Conservation (phyloP, 441 rosid genomes). For the Viola pubescens region DNA sequence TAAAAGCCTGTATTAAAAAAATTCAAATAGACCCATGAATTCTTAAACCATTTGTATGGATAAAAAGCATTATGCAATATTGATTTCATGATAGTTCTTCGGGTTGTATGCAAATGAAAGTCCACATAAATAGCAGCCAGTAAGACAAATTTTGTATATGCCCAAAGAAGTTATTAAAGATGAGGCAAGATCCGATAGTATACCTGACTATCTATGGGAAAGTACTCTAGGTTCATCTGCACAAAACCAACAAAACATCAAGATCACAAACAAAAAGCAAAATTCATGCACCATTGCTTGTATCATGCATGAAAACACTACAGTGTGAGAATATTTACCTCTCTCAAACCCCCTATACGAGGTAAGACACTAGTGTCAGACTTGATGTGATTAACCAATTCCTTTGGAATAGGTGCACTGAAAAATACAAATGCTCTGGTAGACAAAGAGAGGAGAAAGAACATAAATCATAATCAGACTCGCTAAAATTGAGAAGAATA, state of each 20-base stretch:
- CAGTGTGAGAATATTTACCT: conserved; percentile 39
- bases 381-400: conserved; percentile 73
- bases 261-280: conserved; percentile 12
- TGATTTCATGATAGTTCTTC: not conserved
- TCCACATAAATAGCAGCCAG: too few species aligned
- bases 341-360: conserved; percentile 87
- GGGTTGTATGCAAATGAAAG: too few species aligned
- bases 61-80: too few species aligned
- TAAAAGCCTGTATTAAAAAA: conserved; percentile 53
- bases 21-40: not conserved
- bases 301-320: conserved; percentile 6
- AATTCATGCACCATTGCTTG: not conserved
- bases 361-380: conserved; percentile 75
- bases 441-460: conserved; percentile 19
- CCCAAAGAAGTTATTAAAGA: not conserved
- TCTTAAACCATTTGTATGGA: not conserved
- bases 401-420: conserved; percentile 80
- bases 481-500: not conserved
- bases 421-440: conserved; percentile 91
- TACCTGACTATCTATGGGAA: conserved; percentile 79
- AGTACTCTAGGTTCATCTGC: conserved; percentile 99
- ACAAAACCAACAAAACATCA: conserved; percentile 17
- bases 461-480: conserved; percentile 14
- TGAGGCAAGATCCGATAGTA: not conserved
- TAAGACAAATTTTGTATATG: too few species aligned